Percentiles rank a stretch among this genome's conserved stretches.
Evolutionary conservation across 768 basidiomycete genomes (phyloP).

Genomic region (Panaeolus papilionaceus): DNA sequence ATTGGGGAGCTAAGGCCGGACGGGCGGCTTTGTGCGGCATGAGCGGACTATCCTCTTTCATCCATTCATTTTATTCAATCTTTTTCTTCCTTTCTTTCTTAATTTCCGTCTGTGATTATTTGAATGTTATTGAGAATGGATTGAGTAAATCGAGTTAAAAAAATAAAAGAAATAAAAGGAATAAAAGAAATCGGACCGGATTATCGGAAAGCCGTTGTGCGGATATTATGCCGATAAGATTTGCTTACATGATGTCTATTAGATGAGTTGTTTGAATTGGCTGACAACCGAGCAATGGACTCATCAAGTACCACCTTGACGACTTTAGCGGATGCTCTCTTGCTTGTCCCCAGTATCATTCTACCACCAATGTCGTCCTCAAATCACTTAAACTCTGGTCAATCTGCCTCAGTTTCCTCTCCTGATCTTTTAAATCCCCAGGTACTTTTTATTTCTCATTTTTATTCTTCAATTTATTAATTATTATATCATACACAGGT

Average conservation of each 20-base stretch:
- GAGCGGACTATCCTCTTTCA: too few species aligned
- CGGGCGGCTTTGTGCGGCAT: background rate
- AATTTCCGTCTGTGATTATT: too few species aligned
- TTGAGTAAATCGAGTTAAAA: background rate
- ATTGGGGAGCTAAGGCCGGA: background rate
- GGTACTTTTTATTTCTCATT: slow-evolving; percentile 10
- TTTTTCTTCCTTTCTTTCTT: too few species aligned
- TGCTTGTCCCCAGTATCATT: slow-evolving; percentile 13
- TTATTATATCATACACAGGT: slow-evolving; percentile 12
- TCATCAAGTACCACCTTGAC: slow-evolving; percentile 2
- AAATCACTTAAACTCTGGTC: background rate
- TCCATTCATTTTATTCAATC: too few species aligned
- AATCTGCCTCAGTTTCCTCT: background rate
- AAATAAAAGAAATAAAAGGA: background rate
- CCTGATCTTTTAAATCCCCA: slow-evolving; percentile 1
- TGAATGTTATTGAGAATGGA: too few species aligned
- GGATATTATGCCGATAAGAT: background rate
- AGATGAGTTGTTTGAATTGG: background rate
- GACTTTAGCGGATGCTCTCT: slow-evolving; percentile 6
- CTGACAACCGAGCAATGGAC: background rate
- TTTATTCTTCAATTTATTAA: slow-evolving; percentile 14
- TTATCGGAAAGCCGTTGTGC: background rate
- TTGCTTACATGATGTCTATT: slow-evolving; percentile 10
- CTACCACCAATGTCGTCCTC: slow-evolving; percentile 2
- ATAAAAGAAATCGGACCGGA: background rate